Conservation (phyloP, 495 filamentous ascomycete genomes). For the Aspergillus nidulans region DNA sequence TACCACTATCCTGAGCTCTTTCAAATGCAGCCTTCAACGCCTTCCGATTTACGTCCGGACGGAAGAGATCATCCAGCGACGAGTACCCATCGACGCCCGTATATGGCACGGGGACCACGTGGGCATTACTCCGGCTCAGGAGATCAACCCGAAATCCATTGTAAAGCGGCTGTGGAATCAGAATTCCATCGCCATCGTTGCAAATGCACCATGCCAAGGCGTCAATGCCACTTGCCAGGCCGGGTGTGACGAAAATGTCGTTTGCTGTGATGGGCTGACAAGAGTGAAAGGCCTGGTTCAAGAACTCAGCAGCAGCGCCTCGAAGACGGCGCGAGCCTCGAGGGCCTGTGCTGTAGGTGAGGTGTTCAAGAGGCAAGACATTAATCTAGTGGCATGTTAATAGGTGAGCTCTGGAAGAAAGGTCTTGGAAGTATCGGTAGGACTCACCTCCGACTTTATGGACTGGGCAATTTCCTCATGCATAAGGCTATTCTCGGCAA, state of each 20-base stretch:
- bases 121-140: constrained; percentile 23
- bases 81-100: constrained; percentile 28
- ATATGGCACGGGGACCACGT: constrained; percentile 40
- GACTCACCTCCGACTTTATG: constrained; percentile 28
- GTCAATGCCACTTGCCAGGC: constrained; percentile 45
- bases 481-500: constrained; percentile 41
- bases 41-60: background rate
- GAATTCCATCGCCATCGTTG: constrained; percentile 45
- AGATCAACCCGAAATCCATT: constrained; percentile 41
- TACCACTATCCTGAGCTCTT: background rate
- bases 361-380: constrained; percentile 15
- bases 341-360: constrained; percentile 43
- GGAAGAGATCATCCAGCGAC: background rate
- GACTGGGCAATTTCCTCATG: constrained; percentile 29
- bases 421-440: constrained; percentile 18
- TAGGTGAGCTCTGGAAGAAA: no score
- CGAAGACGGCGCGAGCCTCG: constrained; percentile 31
- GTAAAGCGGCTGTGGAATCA: constrained; percentile 50
- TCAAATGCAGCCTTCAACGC: background rate
- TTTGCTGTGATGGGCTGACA: constrained; percentile 28
- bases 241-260: constrained; percentile 44
- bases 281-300: constrained; percentile 43
- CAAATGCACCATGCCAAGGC: constrained; percentile 40
- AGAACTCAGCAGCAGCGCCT: constrained; percentile 38
- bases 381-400: no score